Conservation (phyloP, 768 basidiomycete species). For the Lentinula boryana region DNA sequence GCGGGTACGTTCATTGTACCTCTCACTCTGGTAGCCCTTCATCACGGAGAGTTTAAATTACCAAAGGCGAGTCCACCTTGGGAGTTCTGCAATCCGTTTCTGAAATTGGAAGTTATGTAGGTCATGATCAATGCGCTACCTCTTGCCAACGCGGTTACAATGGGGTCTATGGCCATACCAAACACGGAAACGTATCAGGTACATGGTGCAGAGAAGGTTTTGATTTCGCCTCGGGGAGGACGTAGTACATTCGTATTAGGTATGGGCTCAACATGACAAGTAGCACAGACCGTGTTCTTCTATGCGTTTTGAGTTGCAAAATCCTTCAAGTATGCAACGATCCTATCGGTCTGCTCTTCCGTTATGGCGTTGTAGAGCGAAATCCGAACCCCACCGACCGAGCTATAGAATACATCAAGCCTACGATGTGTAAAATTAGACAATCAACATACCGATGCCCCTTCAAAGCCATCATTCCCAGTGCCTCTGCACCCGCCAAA, state of each 20-base stretch:
- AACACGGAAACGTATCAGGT: slow-evolving; percentile 76
- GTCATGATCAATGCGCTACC: slow-evolving; percentile 60
- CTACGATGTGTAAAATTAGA: not conserved
- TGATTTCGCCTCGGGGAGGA: slow-evolving; percentile 79
- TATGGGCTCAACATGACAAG: slow-evolving; percentile 44
- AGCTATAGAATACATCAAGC: slow-evolving; percentile 25
- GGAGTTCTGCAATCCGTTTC: not conserved
- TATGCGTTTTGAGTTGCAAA: slow-evolving; percentile 28
- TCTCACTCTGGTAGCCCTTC: slow-evolving; percentile 80
- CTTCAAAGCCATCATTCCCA: slow-evolving; percentile 81
- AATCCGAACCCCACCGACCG: slow-evolving; percentile 64
- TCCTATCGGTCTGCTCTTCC: slow-evolving; percentile 59
- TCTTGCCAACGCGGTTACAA: slow-evolving; percentile 41
- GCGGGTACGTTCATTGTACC: slow-evolving; percentile 51
- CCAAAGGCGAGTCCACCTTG: slow-evolving; percentile 37
- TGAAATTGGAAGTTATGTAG: not conserved
- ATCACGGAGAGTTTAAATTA: slow-evolving; percentile 73
- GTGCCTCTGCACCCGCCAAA: slow-evolving; percentile 71
- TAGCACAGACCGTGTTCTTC: not conserved
- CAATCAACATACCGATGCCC: slow-evolving; percentile 74
- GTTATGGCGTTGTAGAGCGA: slow-evolving; percentile 89
- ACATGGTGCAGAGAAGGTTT: slow-evolving; percentile 76
- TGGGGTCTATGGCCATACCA: slow-evolving; percentile 55
- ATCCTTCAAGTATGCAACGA: slow-evolving; percentile 55
- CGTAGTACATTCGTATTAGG: slow-evolving; percentile 76